Evolutionary conservation across 140 eudicot genomes (phyloP), one percentile per base, ranked within the genome.

Genomic region (Oenanthe javanica): DNA sequence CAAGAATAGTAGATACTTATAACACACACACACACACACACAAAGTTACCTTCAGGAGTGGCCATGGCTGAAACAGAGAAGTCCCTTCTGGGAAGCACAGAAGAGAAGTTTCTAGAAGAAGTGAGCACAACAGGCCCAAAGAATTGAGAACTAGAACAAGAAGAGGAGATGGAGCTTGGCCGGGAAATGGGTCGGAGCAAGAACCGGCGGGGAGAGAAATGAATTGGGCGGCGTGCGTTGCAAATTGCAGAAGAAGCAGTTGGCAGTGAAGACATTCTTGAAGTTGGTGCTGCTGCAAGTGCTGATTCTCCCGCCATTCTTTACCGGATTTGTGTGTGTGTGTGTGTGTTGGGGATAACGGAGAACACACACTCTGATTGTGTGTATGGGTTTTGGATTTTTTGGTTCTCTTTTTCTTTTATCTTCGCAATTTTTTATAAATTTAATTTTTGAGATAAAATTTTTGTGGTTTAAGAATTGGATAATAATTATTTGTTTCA

Each of bases 291-390:
- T 15, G 51, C 52, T 50, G 85, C 78, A 78, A 70, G 77, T 63
- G 88, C 80, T 46, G 92, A 85, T 79, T 93, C 96, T 61, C 94
- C 96, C 82, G 94, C 96, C 96, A 91, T 91, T 83, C 76, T 45
- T 55, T 64, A 46, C 63, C 2, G 25, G 63, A 43, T 43, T 3
- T 43, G 46, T 43, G 46, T 43, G 46, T 48, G 43, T 43, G 5
- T 6, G n/a, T 47, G 43, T 79, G 83, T 64, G 19, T 11, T 55
- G 78, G 52, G 36, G 83, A 78, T 63, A 59, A 54, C 80, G 80
- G 38, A 81, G 76, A 6, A n/a, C 1, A 10, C 71, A 63, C 71
- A 63, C 71, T 8, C 70, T 50, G 64, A 31, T 61, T 61, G n/a
- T 23, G 80, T 18, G 74, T 69, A 12, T 38, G 75, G 45, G 45